Base-by-base conservation (phyloP, 768 basidiomycete genomes). In the Suillus variegatus region DNA sequence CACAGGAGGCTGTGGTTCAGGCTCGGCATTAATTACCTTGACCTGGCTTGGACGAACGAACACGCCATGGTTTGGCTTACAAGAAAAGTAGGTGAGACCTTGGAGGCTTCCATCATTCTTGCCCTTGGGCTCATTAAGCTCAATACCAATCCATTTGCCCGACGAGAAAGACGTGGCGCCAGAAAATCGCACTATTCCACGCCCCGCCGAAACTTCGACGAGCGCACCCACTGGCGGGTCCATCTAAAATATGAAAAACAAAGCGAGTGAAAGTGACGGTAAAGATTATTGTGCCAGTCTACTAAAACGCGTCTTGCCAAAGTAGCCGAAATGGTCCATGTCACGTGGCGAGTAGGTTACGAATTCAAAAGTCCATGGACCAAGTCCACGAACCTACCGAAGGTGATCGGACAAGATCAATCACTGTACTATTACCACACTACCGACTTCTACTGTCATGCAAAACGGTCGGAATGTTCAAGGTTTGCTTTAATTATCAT, bases 111-210 rank as follows among this genome's bases (percentile, higher is more conserved):
- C 97, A 70, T 99, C 93, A 81, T 99, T 99, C 88, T 99, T 99
- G 46, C 97, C 97, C 54, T 86, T 90, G 9, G 86, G 78, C 71
- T 90, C 89, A 64, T 84, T 86, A 55, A 99, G 85, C 72, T 97
- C 95, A 62, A 99, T 88, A 12, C 97, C 97, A 60, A 97, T 84
- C 97, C 97, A 99, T 83, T 92, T 94, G 0, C 97, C 97, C 2
- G 87, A 77, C 25, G 93, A 86, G 75, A 98, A 98, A 2, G 85
- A 82, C 0, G 97, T 96, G 40, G 86, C 67, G 0, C 97, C 97
- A 60, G 84, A 85, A 82, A 95, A 99, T 28, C 95, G 85, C 55
- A 98, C 91, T 55, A 90, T 81, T 3, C 97, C 97, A 44, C 87
- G 84, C 20, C 96, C 95, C 46, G 89, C 88, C 0, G 90, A 78